A percentile compares a stretch with the other conserved stretches of the same genome.
Conservation (phyloP, 148 eudicot species). For the Salicornia ramosissima region DNA sequence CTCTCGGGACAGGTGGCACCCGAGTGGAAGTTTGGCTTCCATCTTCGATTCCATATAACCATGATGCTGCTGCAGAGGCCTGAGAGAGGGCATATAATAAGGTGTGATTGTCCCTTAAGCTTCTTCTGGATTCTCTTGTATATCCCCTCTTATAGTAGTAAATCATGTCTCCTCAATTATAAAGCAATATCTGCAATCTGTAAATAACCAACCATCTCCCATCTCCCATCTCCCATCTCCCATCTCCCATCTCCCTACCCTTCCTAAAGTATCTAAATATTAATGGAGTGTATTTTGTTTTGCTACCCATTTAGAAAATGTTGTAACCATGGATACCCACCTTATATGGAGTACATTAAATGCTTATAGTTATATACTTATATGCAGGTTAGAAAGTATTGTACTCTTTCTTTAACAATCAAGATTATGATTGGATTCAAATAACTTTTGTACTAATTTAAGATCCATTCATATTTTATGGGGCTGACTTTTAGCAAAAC, state of each 20-base stretch:
- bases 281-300: too few species aligned
- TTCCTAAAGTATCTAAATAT: too few species aligned
- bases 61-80: slow-evolving; percentile 18
- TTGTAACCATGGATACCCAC: neutral
- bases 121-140: neutral
- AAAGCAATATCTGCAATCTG: slow-evolving; percentile 6
- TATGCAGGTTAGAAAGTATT: too few species aligned
- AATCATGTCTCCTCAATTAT: neutral
- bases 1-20: slow-evolving; percentile 74
- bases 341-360: too few species aligned
- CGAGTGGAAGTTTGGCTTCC: slow-evolving; percentile 93
- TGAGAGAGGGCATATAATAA: slow-evolving; percentile 26
- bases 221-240: too few species aligned
- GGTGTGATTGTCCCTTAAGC: neutral
- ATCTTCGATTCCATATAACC: slow-evolving; percentile 35
- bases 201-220: slow-evolving; percentile 11
- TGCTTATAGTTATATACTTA: too few species aligned
- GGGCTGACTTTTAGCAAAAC: too few species aligned
- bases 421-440: too few species aligned
- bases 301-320: neutral
- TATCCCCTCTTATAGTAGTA: neutral
- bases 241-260: too few species aligned
- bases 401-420: too few species aligned
- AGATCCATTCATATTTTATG: too few species aligned
- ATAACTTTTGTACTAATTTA: too few species aligned